Evolutionary conservation across 2,329 filamentous ascomycete genomes (phyloP).

Genomic region (Hymenoscyphus salicellus): DNA sequence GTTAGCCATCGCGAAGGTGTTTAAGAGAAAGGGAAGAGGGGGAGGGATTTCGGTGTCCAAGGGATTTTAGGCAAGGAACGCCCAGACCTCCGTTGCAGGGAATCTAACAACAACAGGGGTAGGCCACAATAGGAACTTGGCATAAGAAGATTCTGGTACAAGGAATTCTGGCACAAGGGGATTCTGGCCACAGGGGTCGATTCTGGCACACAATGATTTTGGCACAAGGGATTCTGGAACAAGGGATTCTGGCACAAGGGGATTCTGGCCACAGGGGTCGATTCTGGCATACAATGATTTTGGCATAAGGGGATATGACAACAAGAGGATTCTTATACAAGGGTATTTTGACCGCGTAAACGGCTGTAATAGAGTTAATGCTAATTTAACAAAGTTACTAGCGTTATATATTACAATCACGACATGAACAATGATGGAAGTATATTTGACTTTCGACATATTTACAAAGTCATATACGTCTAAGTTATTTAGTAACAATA

Average conservation of each 20-base stretch:
- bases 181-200: background rate
- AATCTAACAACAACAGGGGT: background rate
- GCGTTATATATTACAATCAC: no score
- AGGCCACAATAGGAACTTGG: background rate
- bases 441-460: no score
- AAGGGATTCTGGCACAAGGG: background rate
- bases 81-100: background rate
- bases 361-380: background rate
- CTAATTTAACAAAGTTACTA: background rate
- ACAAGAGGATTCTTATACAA: background rate
- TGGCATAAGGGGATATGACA: background rate
- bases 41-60: background rate
- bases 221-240: background rate
- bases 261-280: background rate
- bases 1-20: slow-evolving; percentile 1
- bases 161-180: background rate
- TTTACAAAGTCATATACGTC: no score
- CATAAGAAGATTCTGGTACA: background rate
- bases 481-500: no score
- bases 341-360: background rate
- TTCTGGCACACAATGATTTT: background rate
- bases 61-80: background rate
- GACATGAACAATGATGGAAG: no score
- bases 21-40: background rate
- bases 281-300: background rate